A percentile compares a stretch with the other conserved stretches of the same genome.
Evolutionary conservation across 2,329 filamentous ascomycete genomes (phyloP).

Genomic region (Fusarium globosum): DNA sequence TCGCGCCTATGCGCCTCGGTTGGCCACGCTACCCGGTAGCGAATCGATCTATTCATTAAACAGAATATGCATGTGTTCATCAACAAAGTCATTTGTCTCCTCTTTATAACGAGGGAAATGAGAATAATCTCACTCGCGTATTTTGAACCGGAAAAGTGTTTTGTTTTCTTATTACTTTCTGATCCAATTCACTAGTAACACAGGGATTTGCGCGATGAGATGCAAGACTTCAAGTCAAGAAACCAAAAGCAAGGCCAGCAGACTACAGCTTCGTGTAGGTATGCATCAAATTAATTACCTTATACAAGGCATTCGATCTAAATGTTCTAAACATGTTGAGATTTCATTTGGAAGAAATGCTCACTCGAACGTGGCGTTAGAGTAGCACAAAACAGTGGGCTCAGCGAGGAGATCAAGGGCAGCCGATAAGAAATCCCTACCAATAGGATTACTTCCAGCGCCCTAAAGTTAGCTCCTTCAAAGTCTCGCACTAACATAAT

Average conservation of each 20-base stretch:
- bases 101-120: too few species aligned
- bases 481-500: not conserved
- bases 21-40: not conserved
- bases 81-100: too few species aligned
- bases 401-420: fast-evolving
- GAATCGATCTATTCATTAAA: fast-evolving
- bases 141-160: not conserved
- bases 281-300: fast-evolving
- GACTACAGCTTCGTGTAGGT: fast-evolving
- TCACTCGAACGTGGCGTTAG: not conserved
- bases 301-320: fast-evolving
- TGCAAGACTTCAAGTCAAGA: too few species aligned
- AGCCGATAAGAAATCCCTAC: not conserved
- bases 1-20: fast-evolving
- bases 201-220: too few species aligned
- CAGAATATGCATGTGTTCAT: fast-evolving
- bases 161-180: too few species aligned
- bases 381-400: fast-evolving
- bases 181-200: too few species aligned
- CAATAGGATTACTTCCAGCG: not conserved
- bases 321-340: not conserved
- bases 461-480: fast-evolving
- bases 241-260: too few species aligned
- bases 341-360: not conserved
- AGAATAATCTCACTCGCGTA: too few species aligned